Base-by-base conservation (phyloP, 306 rosid genomes). In the Cercis canadensis region DNA sequence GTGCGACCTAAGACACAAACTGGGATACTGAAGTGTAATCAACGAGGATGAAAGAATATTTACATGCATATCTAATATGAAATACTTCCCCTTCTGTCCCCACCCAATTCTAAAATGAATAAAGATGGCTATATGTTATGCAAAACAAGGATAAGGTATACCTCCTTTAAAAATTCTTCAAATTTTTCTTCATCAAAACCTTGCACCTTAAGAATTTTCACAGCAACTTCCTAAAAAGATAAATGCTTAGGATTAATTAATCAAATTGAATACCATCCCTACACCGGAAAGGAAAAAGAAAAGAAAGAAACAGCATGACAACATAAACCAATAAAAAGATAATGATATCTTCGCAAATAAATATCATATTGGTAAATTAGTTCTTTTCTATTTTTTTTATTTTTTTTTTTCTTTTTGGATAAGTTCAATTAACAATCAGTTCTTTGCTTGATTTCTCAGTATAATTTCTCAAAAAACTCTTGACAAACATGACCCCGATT, bases 201-300 rank as follows among this genome's bases (percentile, higher is more conserved):
- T 81, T 90, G 97, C 67, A 82, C 89, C 84, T 85, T 86, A 44
- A 93, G 98, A 78, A 90, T 90, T 83, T 93, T 93, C 78, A 93
- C 97, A 46, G 98, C 98, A 78, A 93, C 98, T 52, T 93, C 98
- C 98, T 93, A 71, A 54, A 65, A 75, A 33, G 33, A 67, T 36
- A 73, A 56, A 72, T n/a, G 40, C 61, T 37, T 8, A 67, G 59
- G n/a, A 80, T 45, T 80, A 57, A 73, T 58, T 24, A 60, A 65
- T 41, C 4, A 19, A 24, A 71, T 57, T 18, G 9, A 24, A 43
- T n/a, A 37, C 64, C 63, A 39, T 16, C 45, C 15, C 62, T 41
- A 14, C 40, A 32, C 51, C 36, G 37, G 29, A 70, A 63, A 8
- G 16, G 67, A 55, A 46, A 54, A 40, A 67, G 49, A 31, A 70